Evolutionary conservation across 495 filamentous ascomycete genomes (phyloP), one percentile per base, ranked within the genome.

Genomic region (Daldinia concentrica): DNA sequence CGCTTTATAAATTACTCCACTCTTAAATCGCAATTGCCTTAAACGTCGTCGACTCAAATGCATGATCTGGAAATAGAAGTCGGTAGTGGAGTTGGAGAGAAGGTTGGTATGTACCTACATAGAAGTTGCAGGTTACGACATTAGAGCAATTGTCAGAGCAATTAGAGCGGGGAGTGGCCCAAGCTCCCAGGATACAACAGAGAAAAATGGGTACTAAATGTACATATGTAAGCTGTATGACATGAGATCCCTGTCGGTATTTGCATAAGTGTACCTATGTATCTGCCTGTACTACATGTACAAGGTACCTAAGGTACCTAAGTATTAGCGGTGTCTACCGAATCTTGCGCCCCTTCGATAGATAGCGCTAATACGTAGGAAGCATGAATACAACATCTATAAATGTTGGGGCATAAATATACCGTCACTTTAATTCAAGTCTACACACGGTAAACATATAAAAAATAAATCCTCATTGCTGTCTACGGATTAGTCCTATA

Each of bases 401-500:
- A 14, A 36, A 36, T 36, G 12, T 14, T 14, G 9, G 26, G 12
- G 12, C 12, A 54, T 15, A 52, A 5, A 22, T 5, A n/a, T 30
- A 48, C 5, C 3, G 8, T 24, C 12, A 54, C 51, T 29, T 27
- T 24, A 9, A 15, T 9, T 6, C n/a, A 15, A 17, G 4, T 11
- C 0, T 27, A 54, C 6, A 30, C n/a, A n/a, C 9, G n/a, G 17
- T 8, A 37, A 7, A 37, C 9, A 39, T 36, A 22, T 19, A 66
- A 8, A 24, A 51, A 55, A 54, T 32, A 11, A 29, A 52, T 58
- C 64, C 69, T 43, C n/a, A 19, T 68, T 72, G 51, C 68, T 71
- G 62, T 72, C 74, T 77, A 74, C 69, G 30, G 56, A 67, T 75
- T 77, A 75, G 69, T 74, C 68, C 69, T 72, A 74, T 74, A 39